Base-by-base conservation (phyloP, 441 rosid species). In the Pelargonium exstipulatum region DNA sequence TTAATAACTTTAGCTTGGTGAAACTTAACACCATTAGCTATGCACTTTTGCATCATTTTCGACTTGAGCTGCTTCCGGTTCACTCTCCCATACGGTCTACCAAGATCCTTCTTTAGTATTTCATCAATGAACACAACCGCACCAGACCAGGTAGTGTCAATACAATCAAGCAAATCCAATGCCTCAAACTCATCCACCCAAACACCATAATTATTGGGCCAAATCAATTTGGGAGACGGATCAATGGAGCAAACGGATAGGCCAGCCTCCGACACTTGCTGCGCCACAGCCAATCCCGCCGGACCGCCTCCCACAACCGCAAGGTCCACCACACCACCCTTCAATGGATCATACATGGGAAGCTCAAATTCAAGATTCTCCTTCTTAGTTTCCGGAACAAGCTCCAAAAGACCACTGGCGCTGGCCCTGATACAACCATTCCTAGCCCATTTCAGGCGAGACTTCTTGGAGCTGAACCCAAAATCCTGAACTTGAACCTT, bases 181-280 rank as follows among this genome's bases (percentile, higher is more conserved):
- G 96, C 97, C 75, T 89, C 97, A 69, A 93, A 93, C 71, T 93
- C 97, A 76, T 93, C 97, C 71, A 93, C 97, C 97, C 98, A 93
- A 72, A 91, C 98, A 13, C 98, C 98, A 55, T 93, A 93, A 72
- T 93, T 93, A 73, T 93, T 93, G 45, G 98, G 98, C 97, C 97
- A 93, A 26, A 93, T 89, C 80, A 93, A 82, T 71, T 80, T 84
- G 1, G 96, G 98, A 46, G 81, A 90, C 0, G 98, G 98, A 60
- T 93, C 97, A 20, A 93, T 89, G 1, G 85, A 82, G 78, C 93
- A 88, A 42, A 93, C 98, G 0, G 92, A 87, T 66, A 91, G 95
- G 18, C 98, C 98, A 0, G 96, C 96, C 78, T 86, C 88, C 0
- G 98, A 89, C 35, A 93, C 98, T 71, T 83, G 95, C 80, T 91